A percentile compares a stretch with the other conserved stretches of the same genome.
Evolutionary conservation across 2,329 filamentous ascomycete genomes (phyloP).

Genomic region (Alternaria sp.): DNA sequence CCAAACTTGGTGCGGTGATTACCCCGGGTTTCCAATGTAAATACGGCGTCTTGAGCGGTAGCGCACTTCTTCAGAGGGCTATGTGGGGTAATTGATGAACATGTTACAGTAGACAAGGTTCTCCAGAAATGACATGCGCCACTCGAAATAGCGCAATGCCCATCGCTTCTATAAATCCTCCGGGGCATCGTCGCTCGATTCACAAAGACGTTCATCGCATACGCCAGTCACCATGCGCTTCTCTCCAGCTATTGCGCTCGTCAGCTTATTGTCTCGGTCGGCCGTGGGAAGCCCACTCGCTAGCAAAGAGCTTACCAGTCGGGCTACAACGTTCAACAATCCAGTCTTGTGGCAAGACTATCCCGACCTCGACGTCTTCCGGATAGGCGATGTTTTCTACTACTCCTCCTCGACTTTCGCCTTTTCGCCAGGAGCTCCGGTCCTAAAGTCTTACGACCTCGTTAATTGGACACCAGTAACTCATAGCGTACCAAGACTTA

Average conservation of each 20-base stretch:
- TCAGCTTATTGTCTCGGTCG: neutral
- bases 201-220: neutral
- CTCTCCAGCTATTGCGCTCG: neutral
- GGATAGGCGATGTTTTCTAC: conserved; percentile 60
- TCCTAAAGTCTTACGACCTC: conserved; percentile 63
- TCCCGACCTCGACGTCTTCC: conserved; percentile 62
- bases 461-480: conserved; percentile 56
- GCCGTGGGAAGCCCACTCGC: conserved; percentile 1
- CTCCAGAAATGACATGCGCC: neutral
- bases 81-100: neutral
- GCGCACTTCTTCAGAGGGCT: neutral
- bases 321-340: conserved; percentile 52
- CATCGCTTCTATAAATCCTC: neutral
- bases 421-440: conserved; percentile 63
- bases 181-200: neutral
- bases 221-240: conserved; percentile 7
- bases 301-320: neutral
- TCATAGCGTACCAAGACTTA: conserved; percentile 48
- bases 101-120: neutral
- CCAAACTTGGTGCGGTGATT: conserved; percentile 4
- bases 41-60: conserved; percentile 1
- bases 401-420: conserved; percentile 64
- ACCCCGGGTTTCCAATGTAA: conserved; percentile 10
- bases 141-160: neutral
- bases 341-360: conserved; percentile 64